Evolutionary conservation across 192 early-diverging fungal genomes (phyloP).

Genomic region (Rhizophagus prolifer): DNA sequence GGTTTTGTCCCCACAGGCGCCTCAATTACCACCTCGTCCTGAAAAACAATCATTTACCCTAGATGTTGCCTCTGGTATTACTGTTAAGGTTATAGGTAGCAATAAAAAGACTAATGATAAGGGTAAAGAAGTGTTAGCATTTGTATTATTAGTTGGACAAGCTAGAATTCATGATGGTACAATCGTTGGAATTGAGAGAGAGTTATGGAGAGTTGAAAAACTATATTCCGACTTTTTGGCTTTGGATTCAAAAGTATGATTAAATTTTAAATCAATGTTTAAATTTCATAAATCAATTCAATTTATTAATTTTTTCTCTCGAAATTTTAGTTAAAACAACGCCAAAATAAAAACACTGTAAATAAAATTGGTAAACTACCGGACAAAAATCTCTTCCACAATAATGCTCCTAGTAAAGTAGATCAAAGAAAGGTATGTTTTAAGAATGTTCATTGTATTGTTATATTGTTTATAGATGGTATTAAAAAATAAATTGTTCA

Average conservation of each 20-base stretch:
- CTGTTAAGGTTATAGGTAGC: constrained; percentile 47
- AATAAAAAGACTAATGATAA: constrained; percentile 75
- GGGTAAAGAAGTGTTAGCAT: constrained; percentile 70
- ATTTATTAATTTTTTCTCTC: constrained; percentile 8
- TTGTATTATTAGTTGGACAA: constrained; percentile 53
- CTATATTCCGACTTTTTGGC: constrained; percentile 82
- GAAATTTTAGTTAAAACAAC: constrained; percentile 26
- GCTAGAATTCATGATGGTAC: constrained; percentile 34
- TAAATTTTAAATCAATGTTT: not conserved
- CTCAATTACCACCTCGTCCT: not conserved
- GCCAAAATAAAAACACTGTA: constrained; percentile 1
- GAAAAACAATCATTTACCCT: not conserved
- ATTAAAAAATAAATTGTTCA: not conserved
- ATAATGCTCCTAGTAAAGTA: constrained; percentile 79
- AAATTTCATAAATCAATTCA: not conserved
- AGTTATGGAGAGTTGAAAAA: constrained; percentile 86
- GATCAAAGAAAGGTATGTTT: constrained; percentile 75
- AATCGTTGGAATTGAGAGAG: constrained; percentile 35
- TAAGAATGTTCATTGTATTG: constrained; percentile 11
- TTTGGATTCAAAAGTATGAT: constrained; percentile 74
- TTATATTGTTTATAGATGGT: not conserved
- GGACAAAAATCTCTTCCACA: constrained; percentile 81
- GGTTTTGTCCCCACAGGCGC: not conserved
- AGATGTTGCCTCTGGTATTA: constrained; percentile 27
- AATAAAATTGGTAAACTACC: constrained; percentile 73